A percentile compares a stretch with the other conserved stretches of the same genome.
Conservation (phyloP, 768 basidiomycete genomes). For the Rhizopogon vinicolor region DNA sequence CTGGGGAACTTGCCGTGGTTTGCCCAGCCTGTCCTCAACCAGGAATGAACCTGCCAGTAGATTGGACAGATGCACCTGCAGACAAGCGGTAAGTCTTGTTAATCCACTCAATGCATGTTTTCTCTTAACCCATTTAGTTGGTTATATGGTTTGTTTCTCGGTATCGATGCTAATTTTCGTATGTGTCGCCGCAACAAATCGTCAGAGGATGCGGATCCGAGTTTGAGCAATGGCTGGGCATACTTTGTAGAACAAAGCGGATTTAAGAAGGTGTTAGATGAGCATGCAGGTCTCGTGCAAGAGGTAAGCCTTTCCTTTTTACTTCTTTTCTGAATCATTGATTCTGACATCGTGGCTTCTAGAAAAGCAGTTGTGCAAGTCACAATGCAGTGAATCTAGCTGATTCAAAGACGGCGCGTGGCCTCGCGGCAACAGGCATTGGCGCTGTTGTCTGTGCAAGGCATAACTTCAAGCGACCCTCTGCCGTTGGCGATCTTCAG, state of each 20-base stretch:
- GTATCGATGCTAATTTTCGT: conserved; percentile 24
- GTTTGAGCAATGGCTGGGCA: conserved; percentile 16
- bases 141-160: conserved; percentile 16
- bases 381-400: conserved; percentile 3
- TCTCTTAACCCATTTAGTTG: neutral
- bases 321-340: too few species aligned
- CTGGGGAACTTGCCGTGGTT: neutral
- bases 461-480: conserved; percentile 8
- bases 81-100: neutral
- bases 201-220: conserved; percentile 11
- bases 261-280: conserved; percentile 15
- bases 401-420: too few species aligned
- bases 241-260: conserved; percentile 19
- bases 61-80: neutral
- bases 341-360: neutral
- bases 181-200: conserved; percentile 14
- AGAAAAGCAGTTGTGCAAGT: conserved; percentile 14
- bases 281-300: conserved; percentile 4
- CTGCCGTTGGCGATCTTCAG: conserved; percentile 12
- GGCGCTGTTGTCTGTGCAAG: neutral
- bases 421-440: too few species aligned
- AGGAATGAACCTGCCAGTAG: conserved; percentile 2
- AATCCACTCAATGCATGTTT: neutral
- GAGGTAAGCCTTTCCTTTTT: conserved; percentile 11
- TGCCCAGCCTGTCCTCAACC: conserved; percentile 7